Evolutionary conservation across 768 basidiomycete genomes (phyloP), one percentile per base, ranked within the genome.

Genomic region (Cantharellus anzutake): DNA sequence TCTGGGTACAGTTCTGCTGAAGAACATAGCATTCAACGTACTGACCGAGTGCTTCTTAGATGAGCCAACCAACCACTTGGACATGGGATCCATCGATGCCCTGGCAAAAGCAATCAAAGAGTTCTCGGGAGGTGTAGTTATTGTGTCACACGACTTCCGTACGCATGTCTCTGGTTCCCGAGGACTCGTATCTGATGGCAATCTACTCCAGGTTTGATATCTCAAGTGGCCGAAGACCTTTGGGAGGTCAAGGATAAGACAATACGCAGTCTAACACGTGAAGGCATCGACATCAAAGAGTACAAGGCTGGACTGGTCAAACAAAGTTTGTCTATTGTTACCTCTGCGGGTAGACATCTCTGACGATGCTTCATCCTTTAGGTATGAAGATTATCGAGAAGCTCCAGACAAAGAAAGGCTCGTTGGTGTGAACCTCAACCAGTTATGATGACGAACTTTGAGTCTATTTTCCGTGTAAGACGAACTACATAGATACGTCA

Each of bases 101-200:
- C 80, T 99, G 55, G 96, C 96, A 4, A 71, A 72, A 35, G 94
- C 96, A 56, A 98, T 99, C 77, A 96, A 94, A 71, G 88, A 87
- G 68, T 99, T 89, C 70, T 85, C 88, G 68, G 96, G 96, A 61
- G 94, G 96, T 67, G 96, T 99, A 44, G 96, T 98, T 65, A 98
- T 99, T 69, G 96, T 99, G 64, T 97, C 93, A 55, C 96, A 98
- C 75, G 94, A 99, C 73, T 99, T 99, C 86, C 87, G 94, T 88
- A 66, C 64, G 84, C 79, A 35, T 38, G 14, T 51, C 42, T 11
- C 44, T 48, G 11, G 11, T 11, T 48, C 11, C 44, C 29, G 44
- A 11, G 44, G 29, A 35, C 3, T 53, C 42, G 38, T 57, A 57
- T 42, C 60, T 58, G 48, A 50, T 61, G 3, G 39, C 40, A 55